Evolutionary conservation across 2,329 filamentous ascomycete genomes (phyloP), one percentile per base, ranked within the genome.

Genomic region (Clonostachys rhizophaga): DNA sequence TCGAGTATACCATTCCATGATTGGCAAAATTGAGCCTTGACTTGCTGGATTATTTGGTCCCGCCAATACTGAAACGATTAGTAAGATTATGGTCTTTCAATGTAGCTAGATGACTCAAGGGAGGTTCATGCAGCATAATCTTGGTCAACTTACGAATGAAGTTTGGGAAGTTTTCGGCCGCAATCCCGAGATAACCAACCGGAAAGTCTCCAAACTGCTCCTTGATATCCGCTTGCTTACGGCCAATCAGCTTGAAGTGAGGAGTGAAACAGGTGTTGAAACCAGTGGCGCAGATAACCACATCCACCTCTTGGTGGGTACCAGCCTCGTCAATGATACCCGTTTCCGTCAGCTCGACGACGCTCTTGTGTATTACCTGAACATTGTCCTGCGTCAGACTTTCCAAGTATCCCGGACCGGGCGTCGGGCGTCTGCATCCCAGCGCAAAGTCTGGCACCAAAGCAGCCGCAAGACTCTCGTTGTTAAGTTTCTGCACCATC

Each of bases 151-250:
- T 18, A 18, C 18, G 18, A 39, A 44, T 3, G 45, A 49, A 45
- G 54, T 79, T 79, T 2, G 76, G 75, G 47, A 79, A 62, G 6
- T 68, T 68, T 5, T 71, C 58, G 6, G 76, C 71, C 73, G 48
- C 72, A 69, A 14, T 74, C 76, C 65, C 54, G 35, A 62, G 60
- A 35, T 78, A 69, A 30, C 71, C 75, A 18, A 69, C 70, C 76
- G 80, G 5, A 72, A 69, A 2, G 74, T 79, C 20, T 72, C 71
- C 44, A 75, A 74, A 77, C 53, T 78, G 78, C 5, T 66, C 59
- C 3, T 62, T 57, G 42, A 72, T 66, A 59, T 73, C 77, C 57
- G 65, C 72, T 49, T 66, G 68, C 35, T 16, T 37, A 16, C 35
- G 12, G 35, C n/a, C 74, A 6, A 72, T 58, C 24, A 78, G 57